Evolutionary conservation across 441 rosid genomes (phyloP).

Genomic region (Melastoma candidum): DNA sequence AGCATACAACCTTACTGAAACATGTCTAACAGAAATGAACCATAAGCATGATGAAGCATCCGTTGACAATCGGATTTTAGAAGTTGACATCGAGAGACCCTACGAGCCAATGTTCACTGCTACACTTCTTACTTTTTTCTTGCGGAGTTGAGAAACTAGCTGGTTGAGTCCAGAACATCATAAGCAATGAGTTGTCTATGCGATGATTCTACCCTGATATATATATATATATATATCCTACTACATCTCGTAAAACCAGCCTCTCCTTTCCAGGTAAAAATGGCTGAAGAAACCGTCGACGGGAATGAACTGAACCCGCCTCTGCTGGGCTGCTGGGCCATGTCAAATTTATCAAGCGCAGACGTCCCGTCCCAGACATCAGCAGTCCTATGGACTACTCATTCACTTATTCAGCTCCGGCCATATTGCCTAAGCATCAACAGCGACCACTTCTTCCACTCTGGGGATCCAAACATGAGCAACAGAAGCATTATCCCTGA

Average conservation of each 20-base stretch:
- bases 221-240: too few relatives aligned
- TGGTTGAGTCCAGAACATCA: too few relatives aligned
- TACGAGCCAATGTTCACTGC: slow-evolving; percentile 68
- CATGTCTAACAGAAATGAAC: slow-evolving; percentile 54
- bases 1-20: slow-evolving; percentile 58
- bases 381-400: slow-evolving; percentile 31
- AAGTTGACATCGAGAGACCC: slow-evolving; percentile 81
- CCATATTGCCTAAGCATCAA: slow-evolving; percentile 37
- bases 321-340: slow-evolving; percentile 26
- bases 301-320: slow-evolving; percentile 77
- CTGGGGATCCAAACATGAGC: slow-evolving; percentile 28
- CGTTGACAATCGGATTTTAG: slow-evolving; percentile 80
- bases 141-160: neutral
- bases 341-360: slow-evolving; percentile 39
- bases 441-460: slow-evolving; percentile 34
- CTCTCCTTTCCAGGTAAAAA: slow-evolving; percentile 57
- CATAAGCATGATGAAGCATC: slow-evolving; percentile 72
- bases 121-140: neutral
- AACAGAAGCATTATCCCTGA: slow-evolving; percentile 30
- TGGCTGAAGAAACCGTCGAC: slow-evolving; percentile 96
- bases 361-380: slow-evolving; percentile 36
- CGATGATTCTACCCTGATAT: neutral
- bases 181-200: too few relatives aligned
- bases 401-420: slow-evolving; percentile 27
- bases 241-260: too few relatives aligned